Evolutionary conservation across 768 basidiomycete species (phyloP).

Genomic region (Vishniacozyma victoriae): DNA sequence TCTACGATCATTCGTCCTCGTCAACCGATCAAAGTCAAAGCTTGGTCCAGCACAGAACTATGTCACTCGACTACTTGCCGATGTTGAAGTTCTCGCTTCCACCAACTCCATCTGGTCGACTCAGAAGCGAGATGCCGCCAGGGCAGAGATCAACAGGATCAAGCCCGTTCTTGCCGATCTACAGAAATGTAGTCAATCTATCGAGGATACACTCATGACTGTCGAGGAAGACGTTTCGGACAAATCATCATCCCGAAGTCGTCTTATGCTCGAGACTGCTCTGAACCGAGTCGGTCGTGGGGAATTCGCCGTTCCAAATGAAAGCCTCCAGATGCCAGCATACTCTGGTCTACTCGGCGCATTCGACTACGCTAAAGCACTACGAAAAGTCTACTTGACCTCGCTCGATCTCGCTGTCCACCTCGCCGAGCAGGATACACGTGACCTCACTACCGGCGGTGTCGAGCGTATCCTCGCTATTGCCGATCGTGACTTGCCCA

Average conservation of each 20-base stretch:
- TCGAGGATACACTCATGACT: slow-evolving; percentile 72
- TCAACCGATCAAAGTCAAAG: slow-evolving; percentile 94
- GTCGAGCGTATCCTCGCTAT: slow-evolving; percentile 64
- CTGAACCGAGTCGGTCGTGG: slow-evolving; percentile 73
- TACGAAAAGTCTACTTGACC: slow-evolving; percentile 66
- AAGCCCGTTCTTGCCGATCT: slow-evolving; percentile 86
- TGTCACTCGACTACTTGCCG: slow-evolving; percentile 78
- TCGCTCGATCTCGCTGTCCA: slow-evolving; percentile 75
- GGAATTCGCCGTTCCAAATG: slow-evolving; percentile 52
- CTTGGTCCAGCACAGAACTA: slow-evolving; percentile 89
- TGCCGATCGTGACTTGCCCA: slow-evolving; percentile 66
- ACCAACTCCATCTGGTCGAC: slow-evolving; percentile 84
- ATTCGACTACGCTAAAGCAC: slow-evolving; percentile 80
- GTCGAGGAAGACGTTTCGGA: slow-evolving; percentile 70
- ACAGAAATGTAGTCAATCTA: slow-evolving; percentile 61
- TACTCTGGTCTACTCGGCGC: slow-evolving; percentile 78
- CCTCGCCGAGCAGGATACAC: slow-evolving; percentile 76
- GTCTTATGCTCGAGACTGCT: slow-evolving; percentile 59
- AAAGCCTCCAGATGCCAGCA: slow-evolving; percentile 54
- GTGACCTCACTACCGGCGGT: slow-evolving; percentile 59
- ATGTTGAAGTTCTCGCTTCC: slow-evolving; percentile 77
- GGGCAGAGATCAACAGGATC: slow-evolving; percentile 59
- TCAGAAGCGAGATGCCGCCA: slow-evolving; percentile 66
- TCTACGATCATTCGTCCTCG: slow-evolving; percentile 87
- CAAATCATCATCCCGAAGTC: slow-evolving; percentile 56